phyloP scores from a whole-genome alignment of 1,284 basidiomycete species.

The Fistulina hepatica region DNA sequence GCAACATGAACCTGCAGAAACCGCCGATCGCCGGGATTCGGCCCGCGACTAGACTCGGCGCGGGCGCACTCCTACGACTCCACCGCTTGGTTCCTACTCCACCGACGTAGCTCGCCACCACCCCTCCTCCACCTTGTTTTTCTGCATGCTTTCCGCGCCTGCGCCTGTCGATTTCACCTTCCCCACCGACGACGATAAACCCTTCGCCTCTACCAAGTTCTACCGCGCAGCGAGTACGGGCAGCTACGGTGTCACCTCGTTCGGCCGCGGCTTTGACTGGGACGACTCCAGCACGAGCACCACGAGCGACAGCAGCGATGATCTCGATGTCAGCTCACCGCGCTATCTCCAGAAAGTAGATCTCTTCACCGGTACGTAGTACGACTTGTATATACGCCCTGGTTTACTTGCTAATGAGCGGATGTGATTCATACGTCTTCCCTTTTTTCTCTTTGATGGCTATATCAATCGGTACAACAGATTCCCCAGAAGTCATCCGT shows the following conservation, averaged over 20 bases:
- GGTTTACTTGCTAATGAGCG: no score
- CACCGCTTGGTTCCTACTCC: no score
- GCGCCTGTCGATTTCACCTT: slow-evolving; percentile 49
- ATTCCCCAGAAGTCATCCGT: slow-evolving; percentile 11
- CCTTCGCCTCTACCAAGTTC: slow-evolving; percentile 35
- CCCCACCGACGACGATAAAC: slow-evolving; percentile 52
- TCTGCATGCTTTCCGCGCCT: slow-evolving; percentile 43
- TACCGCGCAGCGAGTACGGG: slow-evolving; percentile 56
- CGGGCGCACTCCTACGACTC: no score
- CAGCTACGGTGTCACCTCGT: slow-evolving; percentile 73
- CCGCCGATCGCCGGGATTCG: no score
- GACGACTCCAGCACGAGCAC: slow-evolving; percentile 21
- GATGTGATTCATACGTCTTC: no score
- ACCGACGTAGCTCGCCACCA: no score
- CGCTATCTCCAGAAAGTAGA: slow-evolving; percentile 1
- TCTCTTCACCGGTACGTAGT: slow-evolving; percentile 4
- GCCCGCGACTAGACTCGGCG: no score
- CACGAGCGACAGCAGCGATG: background rate
- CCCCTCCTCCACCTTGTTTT: background rate
- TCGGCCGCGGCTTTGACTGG: slow-evolving; percentile 77
- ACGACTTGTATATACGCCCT: no score
- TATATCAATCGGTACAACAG: background rate
- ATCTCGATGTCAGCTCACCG: slow-evolving; percentile 2
- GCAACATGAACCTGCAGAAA: no score
- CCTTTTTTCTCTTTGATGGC: no score